These are phyloP conservation scores for Hexamita inflata DNA, from an alignment of 208 protist species.

Conservation along the genomic window DNA sequence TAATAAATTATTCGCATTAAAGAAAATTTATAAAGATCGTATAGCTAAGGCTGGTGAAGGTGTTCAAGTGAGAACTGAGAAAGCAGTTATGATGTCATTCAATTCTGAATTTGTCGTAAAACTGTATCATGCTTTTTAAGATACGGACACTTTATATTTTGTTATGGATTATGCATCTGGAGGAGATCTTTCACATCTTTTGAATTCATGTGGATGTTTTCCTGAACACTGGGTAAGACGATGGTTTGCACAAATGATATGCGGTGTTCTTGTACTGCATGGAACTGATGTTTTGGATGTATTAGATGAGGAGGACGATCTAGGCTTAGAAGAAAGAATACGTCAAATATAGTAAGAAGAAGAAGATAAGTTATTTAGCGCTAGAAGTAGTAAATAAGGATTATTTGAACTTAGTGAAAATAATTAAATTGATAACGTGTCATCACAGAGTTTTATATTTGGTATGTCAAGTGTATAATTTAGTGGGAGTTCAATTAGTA, in stretches of 20 bases:
- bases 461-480: too few species aligned
- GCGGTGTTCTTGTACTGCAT: not conserved
- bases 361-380: too few species aligned
- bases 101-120: not conserved
- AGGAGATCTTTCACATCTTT: not conserved
- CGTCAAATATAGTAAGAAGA: too few species aligned
- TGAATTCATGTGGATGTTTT: not conserved
- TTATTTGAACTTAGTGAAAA: too few species aligned
- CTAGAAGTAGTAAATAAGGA: too few species aligned
- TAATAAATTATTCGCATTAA: not conserved
- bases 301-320: too few species aligned
- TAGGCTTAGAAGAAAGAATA: too few species aligned
- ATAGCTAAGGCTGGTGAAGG: not conserved
- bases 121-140: not conserved
- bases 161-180: not conserved
- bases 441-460: too few species aligned
- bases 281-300: not conserved
- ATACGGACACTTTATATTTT: not conserved
- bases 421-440: too few species aligned
- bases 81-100: not conserved
- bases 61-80: not conserved
- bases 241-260: not conserved
- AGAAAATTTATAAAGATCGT: not conserved
- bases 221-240: not conserved
- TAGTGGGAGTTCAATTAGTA: too few species aligned